phyloP scores from a whole-genome alignment of 495 filamentous ascomycete species.

The Penicillium taxi region DNA sequence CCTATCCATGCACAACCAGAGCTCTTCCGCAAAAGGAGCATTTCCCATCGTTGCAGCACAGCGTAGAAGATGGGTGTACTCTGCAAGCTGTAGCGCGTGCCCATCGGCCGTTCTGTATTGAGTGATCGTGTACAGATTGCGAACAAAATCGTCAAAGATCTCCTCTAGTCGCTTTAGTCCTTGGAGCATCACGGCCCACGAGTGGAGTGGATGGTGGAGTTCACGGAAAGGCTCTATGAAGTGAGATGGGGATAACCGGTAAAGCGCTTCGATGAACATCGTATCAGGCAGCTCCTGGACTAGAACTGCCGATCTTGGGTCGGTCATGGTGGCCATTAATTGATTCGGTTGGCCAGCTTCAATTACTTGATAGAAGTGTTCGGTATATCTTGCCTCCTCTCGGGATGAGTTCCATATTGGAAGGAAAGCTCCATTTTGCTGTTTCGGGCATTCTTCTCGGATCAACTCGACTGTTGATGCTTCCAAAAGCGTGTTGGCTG shows the following conservation, averaged over 20 bases:
- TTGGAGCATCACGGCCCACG: slow-evolving; percentile 24
- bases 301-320: slow-evolving; percentile 25
- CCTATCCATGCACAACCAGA: slow-evolving; percentile 46
- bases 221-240: slow-evolving; percentile 43
- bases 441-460: not conserved
- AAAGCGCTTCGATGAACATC: slow-evolving; percentile 31
- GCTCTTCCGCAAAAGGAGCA: slow-evolving; percentile 30
- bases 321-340: slow-evolving; percentile 28
- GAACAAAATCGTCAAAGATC: slow-evolving; percentile 34
- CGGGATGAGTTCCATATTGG: slow-evolving; percentile 5
- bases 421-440: not conserved
- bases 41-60: slow-evolving; percentile 46
- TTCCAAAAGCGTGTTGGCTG: not conserved
- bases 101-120: slow-evolving; percentile 24
- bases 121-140: slow-evolving; percentile 30
- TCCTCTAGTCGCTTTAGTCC: slow-evolving; percentile 19
- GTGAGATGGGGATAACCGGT: slow-evolving; percentile 33
- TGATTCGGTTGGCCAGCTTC: slow-evolving; percentile 32
- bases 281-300: slow-evolving; percentile 28
- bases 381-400: slow-evolving; percentile 10
- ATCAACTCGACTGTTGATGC: not conserved
- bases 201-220: slow-evolving; percentile 41
- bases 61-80: slow-evolving; percentile 51
- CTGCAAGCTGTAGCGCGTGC: slow-evolving; percentile 28
- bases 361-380: slow-evolving; percentile 23